Conservation (phyloP, 352 stramenopile genomes). For the Phytophthora sp. region DNA sequence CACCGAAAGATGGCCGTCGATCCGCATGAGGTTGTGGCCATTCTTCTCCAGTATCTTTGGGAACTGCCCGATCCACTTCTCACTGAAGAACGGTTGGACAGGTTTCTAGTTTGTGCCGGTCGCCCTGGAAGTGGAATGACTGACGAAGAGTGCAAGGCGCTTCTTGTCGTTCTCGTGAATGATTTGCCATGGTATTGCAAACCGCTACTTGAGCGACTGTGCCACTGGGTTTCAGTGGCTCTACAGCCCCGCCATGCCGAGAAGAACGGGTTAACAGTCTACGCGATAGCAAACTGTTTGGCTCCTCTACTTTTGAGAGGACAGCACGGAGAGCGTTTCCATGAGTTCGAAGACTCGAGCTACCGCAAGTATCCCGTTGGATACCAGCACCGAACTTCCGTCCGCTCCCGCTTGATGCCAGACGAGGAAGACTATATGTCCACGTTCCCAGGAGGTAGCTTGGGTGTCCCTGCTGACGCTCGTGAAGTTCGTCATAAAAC, state of each 20-base stretch:
- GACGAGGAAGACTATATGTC: slow-evolving; percentile 48
- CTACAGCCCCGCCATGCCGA: slow-evolving; percentile 62
- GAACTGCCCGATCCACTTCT: slow-evolving; percentile 81
- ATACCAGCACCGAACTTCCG: slow-evolving; percentile 54
- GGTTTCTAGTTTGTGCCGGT: slow-evolving; percentile 65
- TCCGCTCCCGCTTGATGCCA: slow-evolving; percentile 60
- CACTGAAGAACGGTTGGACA: slow-evolving; percentile 72
- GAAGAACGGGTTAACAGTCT: slow-evolving; percentile 76
- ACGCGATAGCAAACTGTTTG: slow-evolving; percentile 65
- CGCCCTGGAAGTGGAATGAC: slow-evolving; percentile 38
- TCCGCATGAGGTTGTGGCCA: slow-evolving; percentile 77
- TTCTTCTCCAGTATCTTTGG: slow-evolving; percentile 86
- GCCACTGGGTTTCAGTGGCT: slow-evolving; percentile 65
- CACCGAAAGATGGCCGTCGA: slow-evolving; percentile 86
- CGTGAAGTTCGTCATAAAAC: slow-evolving; percentile 58
- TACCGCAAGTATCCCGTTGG: slow-evolving; percentile 79
- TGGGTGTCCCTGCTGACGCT: slow-evolving; percentile 40
- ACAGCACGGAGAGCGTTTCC: slow-evolving; percentile 57
- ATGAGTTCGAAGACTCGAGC: slow-evolving; percentile 68
- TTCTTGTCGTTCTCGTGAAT: slow-evolving; percentile 77
- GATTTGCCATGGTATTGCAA: slow-evolving; percentile 85
- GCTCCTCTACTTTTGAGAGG: slow-evolving; percentile 71
- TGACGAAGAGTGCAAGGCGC: slow-evolving; percentile 57
- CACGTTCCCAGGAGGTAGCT: slow-evolving; percentile 38
- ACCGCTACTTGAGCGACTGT: slow-evolving; percentile 74